phyloP scores from a whole-genome alignment of 257 asterid species.

The Orobanche coerulescens region DNA sequence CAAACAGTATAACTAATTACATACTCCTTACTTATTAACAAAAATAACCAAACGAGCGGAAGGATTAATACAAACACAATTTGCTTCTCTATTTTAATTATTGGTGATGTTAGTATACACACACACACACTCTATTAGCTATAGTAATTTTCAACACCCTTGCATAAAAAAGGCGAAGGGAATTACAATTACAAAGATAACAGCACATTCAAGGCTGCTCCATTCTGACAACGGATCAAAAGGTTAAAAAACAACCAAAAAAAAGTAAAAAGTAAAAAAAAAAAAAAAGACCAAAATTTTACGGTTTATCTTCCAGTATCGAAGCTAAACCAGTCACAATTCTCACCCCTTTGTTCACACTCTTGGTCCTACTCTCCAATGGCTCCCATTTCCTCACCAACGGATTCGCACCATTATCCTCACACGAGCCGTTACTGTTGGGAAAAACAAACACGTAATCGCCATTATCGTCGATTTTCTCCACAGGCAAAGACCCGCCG shows the following conservation, averaged over 20 bases:
- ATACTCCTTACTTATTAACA: too few relatives aligned
- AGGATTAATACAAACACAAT: neutral
- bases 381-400: constrained; percentile 38
- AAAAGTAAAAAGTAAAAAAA: too few relatives aligned
- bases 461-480: neutral
- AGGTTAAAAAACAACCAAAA: neutral
- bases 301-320: constrained; percentile 40
- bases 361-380: constrained; percentile 40
- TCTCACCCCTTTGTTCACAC: constrained; percentile 35
- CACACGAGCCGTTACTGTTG: constrained; percentile 19
- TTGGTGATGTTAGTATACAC: constrained; percentile 20
- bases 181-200: constrained; percentile 31
- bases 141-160: constrained; percentile 37
- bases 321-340: constrained; percentile 69
- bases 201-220: constrained; percentile 19
- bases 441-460: constrained; percentile 14
- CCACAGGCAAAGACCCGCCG: too few relatives aligned
- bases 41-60: neutral
- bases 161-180: constrained; percentile 63
- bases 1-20: too few relatives aligned
- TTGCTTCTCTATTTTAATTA: neutral
- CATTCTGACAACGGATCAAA: neutral
- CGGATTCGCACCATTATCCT: constrained; percentile 10
- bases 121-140: too few relatives aligned
- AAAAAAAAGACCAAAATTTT: constrained; percentile 30